phyloP scores from a whole-genome alignment of 768 basidiomycete species.

The Gloeophyllum trabeum region DNA sequence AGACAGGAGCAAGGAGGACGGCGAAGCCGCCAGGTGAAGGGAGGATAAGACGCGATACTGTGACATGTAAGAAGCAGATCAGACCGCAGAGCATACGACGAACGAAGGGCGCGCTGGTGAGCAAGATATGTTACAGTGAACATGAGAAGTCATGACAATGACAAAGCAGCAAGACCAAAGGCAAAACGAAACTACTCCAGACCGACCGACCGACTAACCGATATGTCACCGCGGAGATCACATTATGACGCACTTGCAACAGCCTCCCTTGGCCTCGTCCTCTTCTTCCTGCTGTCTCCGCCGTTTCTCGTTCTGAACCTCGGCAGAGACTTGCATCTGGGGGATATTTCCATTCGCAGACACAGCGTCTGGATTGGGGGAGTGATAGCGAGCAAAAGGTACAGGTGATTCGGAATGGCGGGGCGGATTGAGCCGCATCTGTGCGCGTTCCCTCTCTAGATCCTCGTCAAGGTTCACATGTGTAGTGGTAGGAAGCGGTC shows the following conservation, averaged over 20 bases:
- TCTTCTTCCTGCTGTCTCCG: slow-evolving; percentile 22
- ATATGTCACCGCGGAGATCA: no score
- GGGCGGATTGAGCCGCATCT: slow-evolving; percentile 1
- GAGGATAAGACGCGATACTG: no score
- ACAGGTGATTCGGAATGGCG: slow-evolving; percentile 36
- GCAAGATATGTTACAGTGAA: no score
- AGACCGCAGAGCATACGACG: no score
- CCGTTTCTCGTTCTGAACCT: slow-evolving; percentile 8
- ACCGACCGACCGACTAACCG: no score
- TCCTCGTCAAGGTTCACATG: slow-evolving; percentile 9
- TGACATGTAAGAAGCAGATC: no score
- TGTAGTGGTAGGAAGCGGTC: slow-evolving; percentile 10
- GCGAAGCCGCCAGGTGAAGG: no score
- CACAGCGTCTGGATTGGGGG: slow-evolving; percentile 15
- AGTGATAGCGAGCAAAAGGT: slow-evolving; percentile 60
- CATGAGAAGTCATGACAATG: no score
- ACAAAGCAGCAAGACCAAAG: no score
- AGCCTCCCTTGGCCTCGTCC: slow-evolving; percentile 42
- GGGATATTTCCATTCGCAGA: slow-evolving; percentile 6
- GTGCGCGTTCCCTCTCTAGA: neutral
- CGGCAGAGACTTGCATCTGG: neutral
- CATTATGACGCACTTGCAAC: slow-evolving; percentile 83
- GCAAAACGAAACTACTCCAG: no score
- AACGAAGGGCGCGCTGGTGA: no score
- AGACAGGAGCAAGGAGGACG: no score